Evolutionary conservation across 352 stramenopile species (phyloP).

Genomic region (Globisporangium lucens): DNA sequence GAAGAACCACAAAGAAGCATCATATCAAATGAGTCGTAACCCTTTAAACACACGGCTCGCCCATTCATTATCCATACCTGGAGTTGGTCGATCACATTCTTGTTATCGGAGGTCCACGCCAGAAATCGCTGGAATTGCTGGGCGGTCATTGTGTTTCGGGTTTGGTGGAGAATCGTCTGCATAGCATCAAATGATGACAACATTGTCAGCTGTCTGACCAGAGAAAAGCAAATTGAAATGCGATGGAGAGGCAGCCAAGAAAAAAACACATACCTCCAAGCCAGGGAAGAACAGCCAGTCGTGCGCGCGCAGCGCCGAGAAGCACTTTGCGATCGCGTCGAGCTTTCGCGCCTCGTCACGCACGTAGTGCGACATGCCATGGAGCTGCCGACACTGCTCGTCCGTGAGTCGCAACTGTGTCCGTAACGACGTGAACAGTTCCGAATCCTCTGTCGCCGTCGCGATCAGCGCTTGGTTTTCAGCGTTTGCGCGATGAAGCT

Average conservation of each 20-base stretch:
- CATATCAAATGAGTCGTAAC: background rate
- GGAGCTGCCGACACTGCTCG: conserved; percentile 63
- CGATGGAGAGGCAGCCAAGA: background rate
- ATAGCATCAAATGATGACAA: background rate
- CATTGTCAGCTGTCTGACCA: background rate
- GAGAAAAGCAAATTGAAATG: background rate
- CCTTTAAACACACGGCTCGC: background rate
- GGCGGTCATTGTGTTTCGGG: conserved; percentile 70
- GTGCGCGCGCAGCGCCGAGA: conserved; percentile 73
- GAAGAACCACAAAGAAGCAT: background rate
- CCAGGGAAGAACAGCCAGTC: conserved; percentile 86
- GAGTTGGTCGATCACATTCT: conserved; percentile 63
- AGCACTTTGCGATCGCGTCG: conserved; percentile 84
- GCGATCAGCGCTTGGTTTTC: conserved; percentile 82
- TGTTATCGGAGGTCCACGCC: conserved; percentile 75
- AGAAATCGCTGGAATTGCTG: conserved; percentile 85
- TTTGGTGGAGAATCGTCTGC: conserved; percentile 75
- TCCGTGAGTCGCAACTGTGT: conserved; percentile 62
- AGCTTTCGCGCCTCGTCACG: conserved; percentile 73
- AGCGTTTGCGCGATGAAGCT: conserved; percentile 79
- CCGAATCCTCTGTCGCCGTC: conserved; percentile 52
- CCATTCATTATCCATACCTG: conserved; percentile 32
- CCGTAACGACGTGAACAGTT: conserved; percentile 50
- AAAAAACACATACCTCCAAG: conserved; percentile 53
- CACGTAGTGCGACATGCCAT: conserved; percentile 37